Base-by-base conservation (phyloP, 352 stramenopile species). In the Phytophthora hibernalis region DNA sequence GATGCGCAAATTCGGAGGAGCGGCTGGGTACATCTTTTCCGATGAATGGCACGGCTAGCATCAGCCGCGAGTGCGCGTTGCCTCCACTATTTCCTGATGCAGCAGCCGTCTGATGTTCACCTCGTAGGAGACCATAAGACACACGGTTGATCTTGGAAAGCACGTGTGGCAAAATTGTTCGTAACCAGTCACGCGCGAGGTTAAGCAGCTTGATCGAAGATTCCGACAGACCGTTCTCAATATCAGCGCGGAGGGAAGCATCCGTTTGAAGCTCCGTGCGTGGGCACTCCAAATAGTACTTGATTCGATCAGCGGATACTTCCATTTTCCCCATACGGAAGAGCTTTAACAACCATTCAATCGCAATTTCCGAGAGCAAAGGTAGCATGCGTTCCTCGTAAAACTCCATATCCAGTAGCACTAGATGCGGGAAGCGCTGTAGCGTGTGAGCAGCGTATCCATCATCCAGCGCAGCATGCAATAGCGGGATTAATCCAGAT, bases 111-210 rank as follows among this genome's bases (percentile, higher is more conserved):
- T 88, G 82, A 64, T 93, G 77, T 44, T 92, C 81, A 61, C 78
- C 71, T 75, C 90, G 76, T 16, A 99, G 74, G 1, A 99, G 78
- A 35, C 98, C 98, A 79, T 99, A 99, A 10, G 88, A 98, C 15
- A 99, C 98, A 59, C 98, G 91, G 68, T 99, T 98, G 65, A 99
- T 99, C 83, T 99, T 99, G 21, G 95, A 97, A 24, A 99, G 76
- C 2, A 99, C 89, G 61, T 99, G 97, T n/a, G 98, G 98, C 31
- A 99, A 76, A 63, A 99, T 99, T 22, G 98, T 98, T 15, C 89
- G 90, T 21, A 99, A 83, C 85, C 98, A 98, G 60, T 99, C 96
- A 49, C 98, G 89, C 16, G 93, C 94, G 20, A 99, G 82, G 61
- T 99, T 99, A 13, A 99, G 83, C 72, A 99, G 90, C 73, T 99